These are phyloP conservation scores for Pyronema domesticum DNA, from an alignment of 495 filamentous ascomycete species.

Conservation along the genomic window DNA sequence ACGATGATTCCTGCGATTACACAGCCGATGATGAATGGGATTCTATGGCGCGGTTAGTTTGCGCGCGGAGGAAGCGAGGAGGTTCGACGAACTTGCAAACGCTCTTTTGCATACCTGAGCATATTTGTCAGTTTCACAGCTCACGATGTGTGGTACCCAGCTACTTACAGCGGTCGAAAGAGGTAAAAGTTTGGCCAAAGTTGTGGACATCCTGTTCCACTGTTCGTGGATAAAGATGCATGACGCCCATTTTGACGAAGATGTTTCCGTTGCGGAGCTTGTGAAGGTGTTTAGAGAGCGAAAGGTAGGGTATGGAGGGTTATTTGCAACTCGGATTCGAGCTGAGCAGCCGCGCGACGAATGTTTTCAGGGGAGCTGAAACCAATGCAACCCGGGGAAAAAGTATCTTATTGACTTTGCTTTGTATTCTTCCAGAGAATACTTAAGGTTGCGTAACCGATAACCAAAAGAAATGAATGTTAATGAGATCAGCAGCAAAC, in stretches of 20 bases:
- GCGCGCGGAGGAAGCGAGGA: background rate
- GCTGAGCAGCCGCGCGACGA: background rate
- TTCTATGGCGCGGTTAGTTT: constrained; percentile 2
- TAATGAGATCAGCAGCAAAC: too few species aligned
- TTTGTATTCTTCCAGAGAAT: background rate
- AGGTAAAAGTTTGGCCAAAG: background rate
- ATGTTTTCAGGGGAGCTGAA: background rate
- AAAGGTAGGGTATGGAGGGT: background rate
- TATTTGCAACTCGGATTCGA: background rate
- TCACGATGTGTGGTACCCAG: background rate
- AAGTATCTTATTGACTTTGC: background rate
- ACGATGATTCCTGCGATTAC: constrained; percentile 12
- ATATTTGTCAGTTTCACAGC: background rate
- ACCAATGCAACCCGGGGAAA: background rate
- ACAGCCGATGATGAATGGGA: constrained; percentile 22
- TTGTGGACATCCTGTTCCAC: background rate
- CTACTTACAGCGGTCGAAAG: background rate
- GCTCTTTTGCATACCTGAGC: background rate
- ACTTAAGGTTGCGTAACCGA: background rate
- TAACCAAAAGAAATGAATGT: too few species aligned
- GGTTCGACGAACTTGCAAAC: background rate
- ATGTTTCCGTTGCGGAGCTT: background rate
- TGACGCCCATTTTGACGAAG: background rate
- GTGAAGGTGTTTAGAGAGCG: background rate
- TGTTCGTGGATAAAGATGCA: background rate